Conservation (phyloP, 2,329 filamentous ascomycete genomes). For the Aspergillus hortae region DNA sequence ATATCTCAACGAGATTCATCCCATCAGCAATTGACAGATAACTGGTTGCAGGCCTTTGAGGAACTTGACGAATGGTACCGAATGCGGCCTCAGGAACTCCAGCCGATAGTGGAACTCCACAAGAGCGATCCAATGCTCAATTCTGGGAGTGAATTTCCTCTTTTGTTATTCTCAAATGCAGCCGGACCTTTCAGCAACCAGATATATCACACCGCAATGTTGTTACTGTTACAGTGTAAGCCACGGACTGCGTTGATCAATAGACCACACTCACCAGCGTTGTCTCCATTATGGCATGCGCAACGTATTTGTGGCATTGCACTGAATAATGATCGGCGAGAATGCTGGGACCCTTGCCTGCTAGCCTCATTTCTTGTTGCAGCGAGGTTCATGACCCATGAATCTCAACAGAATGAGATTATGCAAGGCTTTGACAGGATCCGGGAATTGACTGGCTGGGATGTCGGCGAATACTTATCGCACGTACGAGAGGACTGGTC, state of each 20-base stretch:
- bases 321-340: conserved; percentile 44
- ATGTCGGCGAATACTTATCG: conserved; percentile 15
- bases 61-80: conserved; percentile 27
- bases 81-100: conserved; percentile 24
- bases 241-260: conserved; percentile 42
- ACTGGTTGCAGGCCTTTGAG: conserved; percentile 23
- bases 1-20: conserved; percentile 5
- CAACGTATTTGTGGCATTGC: conserved; percentile 50
- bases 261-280: conserved; percentile 27
- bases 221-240: conserved; percentile 51
- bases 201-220: conserved; percentile 55
- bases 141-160: conserved; percentile 23
- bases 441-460: conserved; percentile 43
- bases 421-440: conserved; percentile 39
- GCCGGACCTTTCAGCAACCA: conserved; percentile 49
- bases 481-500: conserved; percentile 22
- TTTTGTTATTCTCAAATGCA: conserved; percentile 47
- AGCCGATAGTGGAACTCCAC: conserved; percentile 33
- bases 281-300: conserved; percentile 49
- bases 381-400: conserved; percentile 48
- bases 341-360: conserved; percentile 49
- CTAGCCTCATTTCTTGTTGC: conserved; percentile 46
- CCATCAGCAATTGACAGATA: conserved; percentile 9
- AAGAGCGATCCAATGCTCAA: conserved; percentile 21
- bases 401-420: conserved; percentile 45